Conservation (phyloP, 495 filamentous ascomycete species). For the Podospora pseudopauciseta region DNA sequence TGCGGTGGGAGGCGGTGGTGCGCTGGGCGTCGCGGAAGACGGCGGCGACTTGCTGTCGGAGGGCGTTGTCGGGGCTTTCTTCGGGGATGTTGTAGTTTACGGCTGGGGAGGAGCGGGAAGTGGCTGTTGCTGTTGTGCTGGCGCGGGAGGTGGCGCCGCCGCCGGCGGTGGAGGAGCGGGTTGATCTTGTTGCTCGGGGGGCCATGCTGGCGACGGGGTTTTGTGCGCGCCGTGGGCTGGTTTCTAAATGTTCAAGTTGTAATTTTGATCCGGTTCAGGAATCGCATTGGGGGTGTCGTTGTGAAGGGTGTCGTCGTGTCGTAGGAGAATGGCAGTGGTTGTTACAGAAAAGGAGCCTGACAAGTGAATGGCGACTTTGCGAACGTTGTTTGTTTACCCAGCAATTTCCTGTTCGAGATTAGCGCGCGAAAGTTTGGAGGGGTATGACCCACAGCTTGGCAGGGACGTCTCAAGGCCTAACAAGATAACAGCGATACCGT, state of each 20-base stretch:
- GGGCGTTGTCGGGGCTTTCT: constrained; percentile 64
- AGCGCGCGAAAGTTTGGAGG: constrained; percentile 20
- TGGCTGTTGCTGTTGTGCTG: constrained; percentile 45
- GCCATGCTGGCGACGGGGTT: constrained; percentile 20
- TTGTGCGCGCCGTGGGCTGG: constrained; percentile 4
- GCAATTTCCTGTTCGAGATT: constrained; percentile 20
- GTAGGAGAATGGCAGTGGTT: neutral
- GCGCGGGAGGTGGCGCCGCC: neutral
- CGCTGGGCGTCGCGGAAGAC: constrained; percentile 87
- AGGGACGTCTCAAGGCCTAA: neutral
- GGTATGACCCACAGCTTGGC: constrained; percentile 7
- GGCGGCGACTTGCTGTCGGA: constrained; percentile 71
- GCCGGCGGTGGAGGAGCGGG: constrained; percentile 51
- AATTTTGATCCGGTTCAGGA: neutral
- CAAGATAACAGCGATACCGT: no score
- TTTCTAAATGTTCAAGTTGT: constrained; percentile 9
- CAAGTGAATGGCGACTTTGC: neutral
- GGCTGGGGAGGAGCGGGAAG: constrained; percentile 58
- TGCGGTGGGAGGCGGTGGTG: constrained; percentile 82
- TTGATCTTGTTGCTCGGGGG: constrained; percentile 38
- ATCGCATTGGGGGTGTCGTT: neutral
- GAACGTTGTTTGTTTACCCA: constrained; percentile 28
- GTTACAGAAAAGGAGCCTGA: neutral
- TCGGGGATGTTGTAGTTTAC: constrained; percentile 64
- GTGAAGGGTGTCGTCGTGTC: neutral